These are phyloP conservation scores for Pisolithus thermaeus DNA, from an alignment of 1,284 basidiomycete genomes.

Conservation along the genomic window DNA sequence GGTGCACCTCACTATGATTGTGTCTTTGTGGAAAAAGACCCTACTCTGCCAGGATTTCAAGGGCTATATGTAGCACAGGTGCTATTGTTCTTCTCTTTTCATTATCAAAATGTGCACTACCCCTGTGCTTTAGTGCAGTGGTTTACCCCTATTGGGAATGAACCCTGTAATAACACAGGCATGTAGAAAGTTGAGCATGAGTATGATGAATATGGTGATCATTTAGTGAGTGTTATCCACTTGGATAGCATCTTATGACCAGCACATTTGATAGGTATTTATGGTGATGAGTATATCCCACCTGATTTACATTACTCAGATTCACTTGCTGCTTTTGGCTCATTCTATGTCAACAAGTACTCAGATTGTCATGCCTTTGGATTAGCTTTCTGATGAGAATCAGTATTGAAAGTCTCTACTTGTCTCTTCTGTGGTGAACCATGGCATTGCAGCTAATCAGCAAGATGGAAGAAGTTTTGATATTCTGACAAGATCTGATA, in stretches of 20 bases:
- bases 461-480: no score
- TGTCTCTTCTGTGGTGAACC: no score
- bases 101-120: not conserved
- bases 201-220: constrained; percentile 1
- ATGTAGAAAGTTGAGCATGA: constrained; percentile 9
- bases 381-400: not conserved
- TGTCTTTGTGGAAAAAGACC: not conserved
- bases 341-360: constrained; percentile 10
- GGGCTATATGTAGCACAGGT: constrained; percentile 5
- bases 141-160: constrained; percentile 3
- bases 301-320: constrained; percentile 1
- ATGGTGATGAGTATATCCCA: constrained; percentile 1
- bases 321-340: constrained; percentile 5
- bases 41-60: constrained; percentile 2
- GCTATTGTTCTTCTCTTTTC: constrained; percentile 6
- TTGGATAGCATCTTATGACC: constrained; percentile 1
- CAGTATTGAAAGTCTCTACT: not conserved
- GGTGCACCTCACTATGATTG: constrained; percentile 2
- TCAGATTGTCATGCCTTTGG: constrained; percentile 7
- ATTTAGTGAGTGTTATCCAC: constrained; percentile 1
- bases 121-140: constrained; percentile 6
- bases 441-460: no score
- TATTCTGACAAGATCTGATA: no score
- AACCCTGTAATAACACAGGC: constrained; percentile 4
- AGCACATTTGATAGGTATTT: constrained; percentile 5